phyloP scores from a whole-genome alignment of 2,329 filamentous ascomycete species.

The Nannizziopsis barbatae region DNA sequence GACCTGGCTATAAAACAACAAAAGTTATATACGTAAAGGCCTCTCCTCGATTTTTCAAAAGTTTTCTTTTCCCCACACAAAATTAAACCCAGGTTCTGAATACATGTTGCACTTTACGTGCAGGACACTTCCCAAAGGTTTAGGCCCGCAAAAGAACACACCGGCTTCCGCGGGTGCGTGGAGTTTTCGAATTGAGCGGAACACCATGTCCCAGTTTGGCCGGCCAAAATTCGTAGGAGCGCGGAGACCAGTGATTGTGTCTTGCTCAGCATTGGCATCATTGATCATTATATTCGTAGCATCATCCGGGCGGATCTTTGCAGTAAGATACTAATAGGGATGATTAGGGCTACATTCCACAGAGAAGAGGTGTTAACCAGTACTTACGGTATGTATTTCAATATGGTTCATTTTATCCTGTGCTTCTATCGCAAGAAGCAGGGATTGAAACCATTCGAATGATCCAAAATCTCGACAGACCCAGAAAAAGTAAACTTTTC shows the following conservation, averaged over 20 bases:
- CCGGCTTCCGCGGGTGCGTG: slow-evolving; percentile 61
- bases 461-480: slow-evolving; percentile 78
- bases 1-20: no score
- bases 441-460: slow-evolving; percentile 80
- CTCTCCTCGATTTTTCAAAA: slow-evolving; percentile 27
- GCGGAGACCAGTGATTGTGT: slow-evolving; percentile 70
- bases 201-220: slow-evolving; percentile 86
- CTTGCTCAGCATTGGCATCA: slow-evolving; percentile 71
- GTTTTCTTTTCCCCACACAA: slow-evolving; percentile 44
- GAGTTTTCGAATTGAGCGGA: slow-evolving; percentile 69
- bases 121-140: slow-evolving; percentile 62
- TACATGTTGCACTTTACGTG: slow-evolving; percentile 84
- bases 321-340: slow-evolving; percentile 57
- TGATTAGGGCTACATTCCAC: neutral
- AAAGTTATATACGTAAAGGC: no score
- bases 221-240: slow-evolving; percentile 72
- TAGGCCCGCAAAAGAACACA: slow-evolving; percentile 79
- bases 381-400: slow-evolving; percentile 55
- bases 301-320: slow-evolving; percentile 75
- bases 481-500: slow-evolving; percentile 91
- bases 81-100: slow-evolving; percentile 62
- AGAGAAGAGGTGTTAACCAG: neutral
- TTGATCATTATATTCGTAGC: slow-evolving; percentile 91
- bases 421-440: slow-evolving; percentile 73
- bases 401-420: slow-evolving; percentile 75